Evolutionary conservation across 2,329 filamentous ascomycete species (phyloP).

Genomic region (Fusarium sp.): DNA sequence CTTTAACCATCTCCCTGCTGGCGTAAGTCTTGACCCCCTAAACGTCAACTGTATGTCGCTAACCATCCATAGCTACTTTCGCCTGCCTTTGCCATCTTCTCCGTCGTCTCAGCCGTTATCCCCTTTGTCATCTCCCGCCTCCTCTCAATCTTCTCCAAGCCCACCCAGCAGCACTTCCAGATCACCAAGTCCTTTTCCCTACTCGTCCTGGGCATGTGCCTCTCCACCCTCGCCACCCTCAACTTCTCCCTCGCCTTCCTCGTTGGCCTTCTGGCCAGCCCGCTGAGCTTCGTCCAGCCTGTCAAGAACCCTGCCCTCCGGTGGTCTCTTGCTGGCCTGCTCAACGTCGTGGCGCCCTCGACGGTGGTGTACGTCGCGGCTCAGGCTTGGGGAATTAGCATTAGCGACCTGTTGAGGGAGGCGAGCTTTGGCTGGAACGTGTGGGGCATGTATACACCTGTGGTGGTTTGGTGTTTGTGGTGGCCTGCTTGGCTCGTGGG

Average conservation of each 20-base stretch:
- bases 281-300: slow-evolving; percentile 79
- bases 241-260: slow-evolving; percentile 95
- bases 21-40: slow-evolving; percentile 61
- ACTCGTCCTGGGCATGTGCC: slow-evolving; percentile 90
- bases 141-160: slow-evolving; percentile 63
- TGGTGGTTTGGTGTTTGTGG: slow-evolving; percentile 95
- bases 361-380: slow-evolving; percentile 65
- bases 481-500: slow-evolving; percentile 90
- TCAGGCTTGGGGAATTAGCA: slow-evolving; percentile 51
- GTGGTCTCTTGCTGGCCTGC: slow-evolving; percentile 60
- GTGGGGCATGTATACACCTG: slow-evolving; percentile 88
- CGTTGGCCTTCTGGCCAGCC: slow-evolving; percentile 81
- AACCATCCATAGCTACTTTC: slow-evolving; percentile 64
- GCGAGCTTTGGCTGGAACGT: slow-evolving; percentile 91
- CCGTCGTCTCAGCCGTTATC: slow-evolving; percentile 65
- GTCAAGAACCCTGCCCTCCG: slow-evolving; percentile 55
- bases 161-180: slow-evolving; percentile 76
- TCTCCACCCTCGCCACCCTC: slow-evolving; percentile 91
- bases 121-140: slow-evolving; percentile 68
- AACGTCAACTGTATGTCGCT: neutral
- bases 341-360: slow-evolving; percentile 73
- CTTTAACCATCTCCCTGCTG: slow-evolving; percentile 80
- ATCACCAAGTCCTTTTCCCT: slow-evolving; percentile 92
- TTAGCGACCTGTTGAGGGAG: slow-evolving; percentile 73
- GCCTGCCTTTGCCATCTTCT: slow-evolving; percentile 69